These are phyloP conservation scores for Aquilaria sinensis DNA, from an alignment of 345 rosid genomes.

Conservation along the genomic window DNA sequence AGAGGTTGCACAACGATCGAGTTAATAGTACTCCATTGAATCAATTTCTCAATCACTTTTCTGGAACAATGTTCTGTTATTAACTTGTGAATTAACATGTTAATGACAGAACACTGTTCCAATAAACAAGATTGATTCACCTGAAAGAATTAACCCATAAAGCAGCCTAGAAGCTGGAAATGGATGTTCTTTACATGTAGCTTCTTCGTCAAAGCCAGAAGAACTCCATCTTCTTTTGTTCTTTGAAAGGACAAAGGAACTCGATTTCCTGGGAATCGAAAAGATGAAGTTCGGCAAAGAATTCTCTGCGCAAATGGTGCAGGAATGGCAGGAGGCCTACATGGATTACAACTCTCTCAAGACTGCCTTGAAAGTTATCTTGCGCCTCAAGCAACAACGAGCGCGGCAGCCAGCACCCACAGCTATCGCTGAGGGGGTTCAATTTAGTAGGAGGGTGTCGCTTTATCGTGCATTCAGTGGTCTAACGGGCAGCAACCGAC, in stretches of 20 bases:
- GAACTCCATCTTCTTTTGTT: background rate
- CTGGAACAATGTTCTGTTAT: too few species aligned
- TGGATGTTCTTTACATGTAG: too few species aligned
- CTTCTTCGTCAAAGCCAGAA: too few species aligned
- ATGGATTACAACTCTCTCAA: slow-evolving; percentile 72
- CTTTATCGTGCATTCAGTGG: slow-evolving; percentile 83
- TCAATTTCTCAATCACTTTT: too few species aligned
- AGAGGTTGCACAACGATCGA: too few species aligned
- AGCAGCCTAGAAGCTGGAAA: background rate
- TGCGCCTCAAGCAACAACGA: slow-evolving; percentile 20
- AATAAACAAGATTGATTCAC: too few species aligned
- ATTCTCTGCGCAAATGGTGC: slow-evolving; percentile 64
- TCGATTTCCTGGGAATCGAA: background rate
- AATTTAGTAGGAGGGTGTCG: slow-evolving; percentile 31
- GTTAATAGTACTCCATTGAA: too few species aligned
- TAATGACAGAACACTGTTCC: too few species aligned
- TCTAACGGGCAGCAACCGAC: slow-evolving; percentile 26
- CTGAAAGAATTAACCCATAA: background rate
- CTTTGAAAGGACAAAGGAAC: background rate
- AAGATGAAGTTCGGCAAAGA: slow-evolving; percentile 84
- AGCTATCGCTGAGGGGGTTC: slow-evolving; percentile 4
- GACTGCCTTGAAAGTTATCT: slow-evolving; percentile 38
- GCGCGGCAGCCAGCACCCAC: slow-evolving; percentile 13
- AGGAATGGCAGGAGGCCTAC: slow-evolving; percentile 83
- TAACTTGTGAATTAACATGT: too few species aligned